A percentile compares a stretch with the other conserved stretches of the same genome.
phyloP scores from a whole-genome alignment of 371 early-diverging fungal species.

The Rhizomucor pusillus region DNA sequence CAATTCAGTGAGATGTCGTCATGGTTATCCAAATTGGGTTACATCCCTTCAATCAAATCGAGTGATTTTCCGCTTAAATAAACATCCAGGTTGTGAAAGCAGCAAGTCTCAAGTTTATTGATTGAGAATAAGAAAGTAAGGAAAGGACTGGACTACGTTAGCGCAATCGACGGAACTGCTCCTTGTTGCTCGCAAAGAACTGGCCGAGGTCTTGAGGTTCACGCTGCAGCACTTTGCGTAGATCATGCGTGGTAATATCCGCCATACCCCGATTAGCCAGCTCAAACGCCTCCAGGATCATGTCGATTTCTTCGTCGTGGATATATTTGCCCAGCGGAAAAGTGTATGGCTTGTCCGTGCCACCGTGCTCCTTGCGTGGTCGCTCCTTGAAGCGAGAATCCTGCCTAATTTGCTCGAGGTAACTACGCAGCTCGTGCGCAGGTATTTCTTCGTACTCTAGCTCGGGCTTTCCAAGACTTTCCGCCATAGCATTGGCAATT shows the following conservation, averaged over 20 bases:
- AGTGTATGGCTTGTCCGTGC: constrained; percentile 12
- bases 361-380: constrained; percentile 7
- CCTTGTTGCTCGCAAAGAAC: constrained; percentile 35
- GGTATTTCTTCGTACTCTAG: constrained; percentile 10
- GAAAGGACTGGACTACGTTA: too few species aligned
- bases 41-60: too few species aligned
- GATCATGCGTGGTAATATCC: constrained; percentile 24
- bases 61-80: too few species aligned
- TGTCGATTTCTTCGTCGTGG: constrained; percentile 22
- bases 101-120: too few species aligned
- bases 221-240: constrained; percentile 25
- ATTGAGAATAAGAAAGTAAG: too few species aligned
- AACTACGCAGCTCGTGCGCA: constrained; percentile 15
- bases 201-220: constrained; percentile 27
- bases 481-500: constrained; percentile 21
- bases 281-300: constrained; percentile 25
- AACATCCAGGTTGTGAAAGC: too few species aligned
- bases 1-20: too few species aligned
- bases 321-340: constrained; percentile 37
- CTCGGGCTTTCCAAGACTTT: constrained; percentile 16
- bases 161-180: constrained; percentile 32
- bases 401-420: constrained; percentile 24
- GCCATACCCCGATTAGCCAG: constrained; percentile 22
- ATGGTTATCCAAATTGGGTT: too few species aligned
- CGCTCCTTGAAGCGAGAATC: constrained; percentile 31